Percentiles rank a stretch among this genome's conserved stretches.
These are phyloP conservation scores for Saposhnikovia divaricata DNA, from an alignment of 129 eudicot genomes.

Conservation along the genomic window DNA sequence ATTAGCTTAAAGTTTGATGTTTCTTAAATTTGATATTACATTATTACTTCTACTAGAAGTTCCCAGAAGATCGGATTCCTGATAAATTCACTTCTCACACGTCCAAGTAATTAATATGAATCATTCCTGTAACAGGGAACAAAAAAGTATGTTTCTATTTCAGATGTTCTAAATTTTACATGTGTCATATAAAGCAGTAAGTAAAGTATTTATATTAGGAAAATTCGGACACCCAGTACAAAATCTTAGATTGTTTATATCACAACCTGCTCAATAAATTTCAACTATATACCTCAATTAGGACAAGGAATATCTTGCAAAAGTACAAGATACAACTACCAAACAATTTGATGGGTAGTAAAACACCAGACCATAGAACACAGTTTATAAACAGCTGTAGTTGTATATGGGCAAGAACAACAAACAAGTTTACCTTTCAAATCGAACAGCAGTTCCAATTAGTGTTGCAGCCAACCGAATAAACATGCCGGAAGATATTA, in stretches of 20 bases:
- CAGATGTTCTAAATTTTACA: not conserved
- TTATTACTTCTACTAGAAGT: not conserved
- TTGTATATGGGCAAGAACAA: not conserved
- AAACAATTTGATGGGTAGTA: not conserved
- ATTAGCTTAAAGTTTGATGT: not conserved
- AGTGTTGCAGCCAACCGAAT: conserved; percentile 58
- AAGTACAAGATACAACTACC: not conserved
- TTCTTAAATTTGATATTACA: not conserved
- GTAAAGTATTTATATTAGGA: not conserved
- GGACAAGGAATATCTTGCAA: not conserved
- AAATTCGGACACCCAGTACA: not conserved
- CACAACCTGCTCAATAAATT: not conserved
- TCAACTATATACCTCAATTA: not conserved
- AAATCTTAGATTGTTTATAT: not conserved
- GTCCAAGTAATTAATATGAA: not conserved
- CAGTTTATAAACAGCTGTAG: not conserved
- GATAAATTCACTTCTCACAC: not conserved
- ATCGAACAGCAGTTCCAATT: conserved; percentile 66
- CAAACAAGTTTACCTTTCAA: conserved; percentile 55
- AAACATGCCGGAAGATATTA: conserved; percentile 73
- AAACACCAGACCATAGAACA: not conserved
- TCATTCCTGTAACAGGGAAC: not conserved
- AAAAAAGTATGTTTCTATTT: not conserved
- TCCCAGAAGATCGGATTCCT: not conserved
- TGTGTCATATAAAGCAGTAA: not conserved